Evolutionary conservation across 495 filamentous ascomycete species (phyloP).

Genomic region (Daldinia childiae): DNA sequence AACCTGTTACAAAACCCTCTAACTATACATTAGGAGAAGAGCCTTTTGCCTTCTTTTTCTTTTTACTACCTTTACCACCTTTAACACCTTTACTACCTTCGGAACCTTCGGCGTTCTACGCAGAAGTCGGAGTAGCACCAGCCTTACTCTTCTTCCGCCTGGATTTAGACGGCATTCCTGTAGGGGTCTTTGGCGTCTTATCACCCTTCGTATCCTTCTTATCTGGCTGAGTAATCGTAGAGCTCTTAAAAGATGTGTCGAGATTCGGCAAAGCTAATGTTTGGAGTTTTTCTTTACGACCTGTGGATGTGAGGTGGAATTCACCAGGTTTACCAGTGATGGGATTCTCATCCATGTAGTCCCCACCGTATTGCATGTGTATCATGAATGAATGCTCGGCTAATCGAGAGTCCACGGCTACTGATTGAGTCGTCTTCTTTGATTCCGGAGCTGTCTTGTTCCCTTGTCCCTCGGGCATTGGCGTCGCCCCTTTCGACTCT

Average conservation of each 20-base stretch:
- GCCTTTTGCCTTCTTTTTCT: not conserved
- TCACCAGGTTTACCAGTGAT: conserved; percentile 85
- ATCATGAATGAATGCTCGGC: conserved; percentile 75
- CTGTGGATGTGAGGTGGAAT: conserved; percentile 77
- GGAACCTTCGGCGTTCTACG: conserved; percentile 24
- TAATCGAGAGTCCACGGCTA: conserved; percentile 58
- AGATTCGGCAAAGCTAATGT: conserved; percentile 41
- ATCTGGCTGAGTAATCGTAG: conserved; percentile 40
- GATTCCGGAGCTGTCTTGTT: conserved; percentile 43
- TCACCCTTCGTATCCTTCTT: conserved; percentile 55
- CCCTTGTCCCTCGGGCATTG: conserved; percentile 61
- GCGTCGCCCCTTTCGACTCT: conserved; percentile 67
- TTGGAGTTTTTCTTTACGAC: conserved; percentile 56
- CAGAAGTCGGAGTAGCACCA: conserved; percentile 45
- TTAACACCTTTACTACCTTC: conserved; percentile 2
- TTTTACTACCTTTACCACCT: conserved; percentile 1
- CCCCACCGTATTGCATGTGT: conserved; percentile 70
- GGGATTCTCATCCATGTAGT: conserved; percentile 93
- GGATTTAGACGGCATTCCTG: conserved; percentile 51
- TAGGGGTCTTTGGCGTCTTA: conserved; percentile 63
- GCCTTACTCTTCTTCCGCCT: conserved; percentile 70
- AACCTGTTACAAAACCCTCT: not conserved
- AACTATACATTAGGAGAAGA: not conserved
- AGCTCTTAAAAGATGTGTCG: conserved; percentile 52
- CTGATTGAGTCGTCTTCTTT: conserved; percentile 46